Conservation (phyloP, 495 filamentous ascomycete genomes). For the Cryomyces minteri region DNA sequence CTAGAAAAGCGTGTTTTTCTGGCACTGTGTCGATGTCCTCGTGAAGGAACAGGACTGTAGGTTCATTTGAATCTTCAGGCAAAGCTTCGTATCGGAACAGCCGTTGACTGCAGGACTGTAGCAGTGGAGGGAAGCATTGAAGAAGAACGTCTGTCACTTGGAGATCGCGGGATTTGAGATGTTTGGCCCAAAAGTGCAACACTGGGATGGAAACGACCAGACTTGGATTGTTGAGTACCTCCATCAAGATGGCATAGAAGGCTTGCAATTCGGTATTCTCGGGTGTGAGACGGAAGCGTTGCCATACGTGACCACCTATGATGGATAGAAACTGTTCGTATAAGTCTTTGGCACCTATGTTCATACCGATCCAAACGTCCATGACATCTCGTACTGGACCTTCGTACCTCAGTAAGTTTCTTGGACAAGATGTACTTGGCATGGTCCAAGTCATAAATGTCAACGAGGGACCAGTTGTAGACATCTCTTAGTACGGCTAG, state of each 20-base stretch:
- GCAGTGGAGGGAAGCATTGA: constrained; percentile 49
- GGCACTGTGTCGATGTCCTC: constrained; percentile 92
- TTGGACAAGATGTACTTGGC: constrained; percentile 83
- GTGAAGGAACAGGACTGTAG: constrained; percentile 60
- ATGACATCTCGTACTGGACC: background rate
- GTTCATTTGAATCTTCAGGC: constrained; percentile 60
- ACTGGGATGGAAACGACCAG: constrained; percentile 83
- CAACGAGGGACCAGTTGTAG: constrained; percentile 67
- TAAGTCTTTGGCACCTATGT: background rate
- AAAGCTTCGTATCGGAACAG: constrained; percentile 73
- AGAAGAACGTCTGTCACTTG: constrained; percentile 46
- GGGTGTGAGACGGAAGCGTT: constrained; percentile 43
- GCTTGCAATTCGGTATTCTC: constrained; percentile 47
- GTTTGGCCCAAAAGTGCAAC: constrained; percentile 71
- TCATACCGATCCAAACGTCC: too few relatives aligned
- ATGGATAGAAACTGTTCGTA: constrained; percentile 54
- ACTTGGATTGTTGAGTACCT: constrained; percentile 66
- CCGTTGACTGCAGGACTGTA: constrained; percentile 61
- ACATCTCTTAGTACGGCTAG: constrained; percentile 55
- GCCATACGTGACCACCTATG: constrained; percentile 65
- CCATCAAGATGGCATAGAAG: constrained; percentile 63
- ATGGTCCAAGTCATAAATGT: constrained; percentile 66
- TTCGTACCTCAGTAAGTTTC: constrained; percentile 72
- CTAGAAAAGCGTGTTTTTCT: constrained; percentile 90
- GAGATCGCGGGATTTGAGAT: constrained; percentile 49